Percentiles rank a stretch among this genome's conserved stretches.
Evolutionary conservation across 2,329 filamentous ascomycete genomes (phyloP).

Genomic region (Bisporella sp.): DNA sequence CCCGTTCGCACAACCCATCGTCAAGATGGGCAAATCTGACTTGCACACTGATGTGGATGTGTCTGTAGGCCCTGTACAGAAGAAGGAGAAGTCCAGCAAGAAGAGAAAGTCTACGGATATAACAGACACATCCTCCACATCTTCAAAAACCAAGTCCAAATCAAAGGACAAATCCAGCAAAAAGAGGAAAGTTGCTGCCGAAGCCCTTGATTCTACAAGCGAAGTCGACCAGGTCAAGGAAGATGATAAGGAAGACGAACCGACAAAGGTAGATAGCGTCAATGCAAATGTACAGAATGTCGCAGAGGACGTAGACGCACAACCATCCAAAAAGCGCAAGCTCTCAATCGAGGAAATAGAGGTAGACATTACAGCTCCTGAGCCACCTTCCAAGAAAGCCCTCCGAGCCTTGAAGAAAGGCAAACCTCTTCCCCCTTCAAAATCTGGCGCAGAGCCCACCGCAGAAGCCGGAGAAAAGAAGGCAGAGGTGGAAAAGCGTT

Average conservation of each 20-base stretch:
- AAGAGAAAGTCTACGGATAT: slow-evolving; percentile 8
- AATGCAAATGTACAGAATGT: not conserved
- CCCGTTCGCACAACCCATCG: too few relatives aligned
- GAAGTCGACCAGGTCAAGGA: not conserved
- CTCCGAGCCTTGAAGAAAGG: slow-evolving; percentile 84
- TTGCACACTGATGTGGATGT: too few relatives aligned
- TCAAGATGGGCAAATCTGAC: too few relatives aligned
- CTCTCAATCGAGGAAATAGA: slow-evolving; percentile 65
- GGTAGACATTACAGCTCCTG: slow-evolving; percentile 82
- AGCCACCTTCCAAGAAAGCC: slow-evolving; percentile 92
- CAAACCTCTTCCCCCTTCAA: slow-evolving; percentile 45
- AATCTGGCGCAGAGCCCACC: slow-evolving; percentile 32
- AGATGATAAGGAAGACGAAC: not conserved
- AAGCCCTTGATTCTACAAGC: not conserved
- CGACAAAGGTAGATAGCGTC: not conserved
- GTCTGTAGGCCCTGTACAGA: slow-evolving; percentile 11
- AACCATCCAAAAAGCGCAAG: slow-evolving; percentile 60
- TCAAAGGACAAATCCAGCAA: slow-evolving; percentile 24
- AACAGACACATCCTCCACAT: slow-evolving; percentile 1
- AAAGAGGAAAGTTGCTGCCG: slow-evolving; percentile 17
- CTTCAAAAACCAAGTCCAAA: slow-evolving; percentile 12
- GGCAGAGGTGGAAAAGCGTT: slow-evolving; percentile 49
- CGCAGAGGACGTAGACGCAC: slow-evolving; percentile 6
- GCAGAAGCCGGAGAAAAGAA: slow-evolving; percentile 21
- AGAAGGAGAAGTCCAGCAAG: slow-evolving; percentile 25